phyloP scores from a whole-genome alignment of 1,284 basidiomycete species.

The Puccinia novopanici region DNA sequence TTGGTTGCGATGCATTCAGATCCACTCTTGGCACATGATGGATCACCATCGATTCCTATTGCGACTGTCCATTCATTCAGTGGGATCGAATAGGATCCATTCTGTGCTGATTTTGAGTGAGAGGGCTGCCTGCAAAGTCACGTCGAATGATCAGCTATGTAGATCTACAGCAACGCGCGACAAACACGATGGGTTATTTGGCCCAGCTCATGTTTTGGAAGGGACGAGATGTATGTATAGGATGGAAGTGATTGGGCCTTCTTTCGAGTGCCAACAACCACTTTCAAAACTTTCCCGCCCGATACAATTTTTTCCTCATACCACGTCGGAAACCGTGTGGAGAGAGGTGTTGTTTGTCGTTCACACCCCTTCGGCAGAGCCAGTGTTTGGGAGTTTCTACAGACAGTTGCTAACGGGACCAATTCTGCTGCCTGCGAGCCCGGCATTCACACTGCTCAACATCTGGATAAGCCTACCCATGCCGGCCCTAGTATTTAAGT shows the following conservation, averaged over 20 bases:
- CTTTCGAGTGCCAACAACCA: background rate
- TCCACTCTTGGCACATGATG: background rate
- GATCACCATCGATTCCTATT: background rate
- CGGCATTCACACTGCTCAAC: background rate
- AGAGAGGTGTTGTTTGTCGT: background rate
- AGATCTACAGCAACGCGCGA: constrained; percentile 17
- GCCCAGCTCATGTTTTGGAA: too few species aligned
- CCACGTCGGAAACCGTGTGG: constrained; percentile 24
- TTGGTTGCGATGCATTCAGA: background rate
- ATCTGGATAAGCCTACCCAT: background rate
- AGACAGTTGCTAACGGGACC: background rate
- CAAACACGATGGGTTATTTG: constrained; percentile 26
- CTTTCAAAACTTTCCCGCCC: constrained; percentile 25
- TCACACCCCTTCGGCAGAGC: background rate
- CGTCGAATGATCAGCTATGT: constrained; percentile 12
- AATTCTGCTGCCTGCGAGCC: background rate
- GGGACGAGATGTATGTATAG: background rate
- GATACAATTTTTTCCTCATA: constrained; percentile 13
- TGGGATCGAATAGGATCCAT: constrained; percentile 1
- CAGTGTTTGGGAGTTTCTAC: constrained; percentile 39
- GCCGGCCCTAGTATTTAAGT: constrained; percentile 14
- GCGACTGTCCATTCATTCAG: too few species aligned
- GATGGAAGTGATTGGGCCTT: background rate
- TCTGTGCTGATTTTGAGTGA: background rate
- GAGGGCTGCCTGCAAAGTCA: background rate